These are phyloP conservation scores for Aspergillus homomorphus DNA, from an alignment of 495 filamentous ascomycete species.

Conservation along the genomic window DNA sequence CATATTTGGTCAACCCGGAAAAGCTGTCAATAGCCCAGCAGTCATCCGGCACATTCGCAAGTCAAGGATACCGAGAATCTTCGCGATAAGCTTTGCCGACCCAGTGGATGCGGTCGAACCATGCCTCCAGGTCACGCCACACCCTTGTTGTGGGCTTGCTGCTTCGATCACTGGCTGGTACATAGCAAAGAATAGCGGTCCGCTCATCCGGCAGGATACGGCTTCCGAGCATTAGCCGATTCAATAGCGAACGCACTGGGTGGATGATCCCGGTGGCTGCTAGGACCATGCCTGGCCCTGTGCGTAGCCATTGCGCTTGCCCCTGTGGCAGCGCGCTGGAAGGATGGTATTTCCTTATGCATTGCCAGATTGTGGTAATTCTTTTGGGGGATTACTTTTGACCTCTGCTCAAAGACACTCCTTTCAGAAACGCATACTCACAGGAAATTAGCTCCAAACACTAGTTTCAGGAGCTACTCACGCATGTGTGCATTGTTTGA, in stretches of 20 bases:
- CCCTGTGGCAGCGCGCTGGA: too few relatives aligned
- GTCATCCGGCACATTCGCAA: not conserved
- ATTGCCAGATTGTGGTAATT: not conserved
- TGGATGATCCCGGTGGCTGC: not conserved
- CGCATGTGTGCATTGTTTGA: not conserved
- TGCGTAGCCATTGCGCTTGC: not conserved
- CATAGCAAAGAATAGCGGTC: not conserved
- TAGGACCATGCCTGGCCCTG: not conserved
- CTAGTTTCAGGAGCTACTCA: not conserved
- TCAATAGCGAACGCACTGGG: not conserved
- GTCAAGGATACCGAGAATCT: not conserved
- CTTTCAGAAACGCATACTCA: not conserved
- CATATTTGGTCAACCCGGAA: not conserved
- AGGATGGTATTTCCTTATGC: not conserved
- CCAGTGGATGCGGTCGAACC: not conserved
- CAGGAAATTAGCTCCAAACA: not conserved
- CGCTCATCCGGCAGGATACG: not conserved
- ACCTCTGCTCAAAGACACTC: not conserved
- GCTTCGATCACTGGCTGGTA: not conserved
- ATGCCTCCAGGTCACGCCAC: not conserved
- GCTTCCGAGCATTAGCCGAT: not conserved
- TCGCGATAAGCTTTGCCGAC: not conserved
- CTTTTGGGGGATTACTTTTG: not conserved
- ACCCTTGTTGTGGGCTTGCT: not conserved
- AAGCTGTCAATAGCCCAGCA: not conserved